These are phyloP conservation scores for Periconia macrospinosa DNA, from an alignment of 2,329 filamentous ascomycete species.

Conservation along the genomic window DNA sequence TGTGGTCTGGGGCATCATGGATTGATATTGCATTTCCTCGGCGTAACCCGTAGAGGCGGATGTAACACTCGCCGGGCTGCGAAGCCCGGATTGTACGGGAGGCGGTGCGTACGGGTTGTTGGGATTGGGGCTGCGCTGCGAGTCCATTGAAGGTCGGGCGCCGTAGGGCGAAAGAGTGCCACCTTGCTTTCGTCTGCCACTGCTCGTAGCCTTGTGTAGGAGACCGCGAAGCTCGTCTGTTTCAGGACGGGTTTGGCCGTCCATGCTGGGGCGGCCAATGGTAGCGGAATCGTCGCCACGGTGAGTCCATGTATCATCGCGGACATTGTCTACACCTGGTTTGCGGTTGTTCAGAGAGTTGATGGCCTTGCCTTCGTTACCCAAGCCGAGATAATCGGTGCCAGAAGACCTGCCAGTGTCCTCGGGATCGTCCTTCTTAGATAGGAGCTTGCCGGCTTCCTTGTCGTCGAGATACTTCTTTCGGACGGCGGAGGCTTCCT, in stretches of 20 bases:
- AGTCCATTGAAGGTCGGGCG: conserved; percentile 18
- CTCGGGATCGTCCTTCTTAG: conserved; percentile 28
- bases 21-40: conserved; percentile 38
- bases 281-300: conserved; percentile 41
- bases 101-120: conserved; percentile 26
- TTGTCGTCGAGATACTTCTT: conserved; percentile 53
- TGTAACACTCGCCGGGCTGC: conserved; percentile 30
- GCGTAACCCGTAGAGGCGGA: conserved; percentile 36
- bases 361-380: conserved; percentile 42
- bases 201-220: conserved; percentile 46
- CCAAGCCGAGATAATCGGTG: conserved; percentile 36
- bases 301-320: conserved; percentile 50
- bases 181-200: conserved; percentile 46
- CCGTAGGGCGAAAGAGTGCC: conserved; percentile 26
- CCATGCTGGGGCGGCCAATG: conserved; percentile 45
- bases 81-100: conserved; percentile 12
- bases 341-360: conserved; percentile 48
- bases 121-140: conserved; percentile 12
- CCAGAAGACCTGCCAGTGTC: conserved; percentile 33
- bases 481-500: conserved; percentile 66
- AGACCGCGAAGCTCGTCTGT: conserved; percentile 51
- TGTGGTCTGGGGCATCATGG: conserved; percentile 33
- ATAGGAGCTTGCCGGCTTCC: conserved; percentile 68
- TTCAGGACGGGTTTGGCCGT: conserved; percentile 41
- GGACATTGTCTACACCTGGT: conserved; percentile 46